Conservation (phyloP, 2,329 filamentous ascomycete species). For the Didymella sp. region DNA sequence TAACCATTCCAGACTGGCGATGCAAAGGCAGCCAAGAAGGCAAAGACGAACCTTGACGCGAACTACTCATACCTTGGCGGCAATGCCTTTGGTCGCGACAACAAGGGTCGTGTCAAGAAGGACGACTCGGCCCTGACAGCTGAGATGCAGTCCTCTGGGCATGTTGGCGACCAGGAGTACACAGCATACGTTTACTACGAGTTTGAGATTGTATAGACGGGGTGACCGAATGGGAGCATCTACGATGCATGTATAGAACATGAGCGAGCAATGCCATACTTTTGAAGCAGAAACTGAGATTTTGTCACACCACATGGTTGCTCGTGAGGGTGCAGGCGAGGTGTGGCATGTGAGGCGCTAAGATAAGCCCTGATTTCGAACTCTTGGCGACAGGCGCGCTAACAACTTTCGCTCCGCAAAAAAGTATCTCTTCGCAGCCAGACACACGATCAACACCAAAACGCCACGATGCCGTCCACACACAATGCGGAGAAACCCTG, state of each 20-base stretch:
- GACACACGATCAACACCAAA: slow-evolving; percentile 7
- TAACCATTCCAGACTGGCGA: slow-evolving; percentile 68
- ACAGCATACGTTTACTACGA: slow-evolving; percentile 98
- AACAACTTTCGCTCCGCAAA: slow-evolving; percentile 13
- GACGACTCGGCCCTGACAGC: slow-evolving; percentile 81
- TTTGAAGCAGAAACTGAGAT: neutral
- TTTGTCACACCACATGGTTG: neutral
- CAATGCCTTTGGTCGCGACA: slow-evolving; percentile 92
- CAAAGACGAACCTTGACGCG: slow-evolving; percentile 70
- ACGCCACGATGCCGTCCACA: slow-evolving; percentile 76
- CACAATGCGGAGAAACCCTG: slow-evolving; percentile 81
- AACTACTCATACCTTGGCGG: slow-evolving; percentile 92
- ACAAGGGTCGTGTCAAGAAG: slow-evolving; percentile 88
- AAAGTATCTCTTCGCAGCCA: slow-evolving; percentile 6
- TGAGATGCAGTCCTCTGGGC: slow-evolving; percentile 80
- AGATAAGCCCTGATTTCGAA: slow-evolving; percentile 5
- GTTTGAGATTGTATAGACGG: slow-evolving; percentile 70
- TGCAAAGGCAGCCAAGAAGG: slow-evolving; percentile 80
- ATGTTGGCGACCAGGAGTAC: slow-evolving; percentile 80
- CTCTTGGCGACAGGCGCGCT: slow-evolving; percentile 3
- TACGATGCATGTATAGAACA: slow-evolving; percentile 18
- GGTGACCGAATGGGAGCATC: neutral
- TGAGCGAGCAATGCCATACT: slow-evolving; percentile 13
- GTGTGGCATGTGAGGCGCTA: slow-evolving; percentile 9
- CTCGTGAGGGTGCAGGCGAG: neutral